phyloP scores from a whole-genome alignment of 768 basidiomycete genomes.

The Leccinum boreale region DNA sequence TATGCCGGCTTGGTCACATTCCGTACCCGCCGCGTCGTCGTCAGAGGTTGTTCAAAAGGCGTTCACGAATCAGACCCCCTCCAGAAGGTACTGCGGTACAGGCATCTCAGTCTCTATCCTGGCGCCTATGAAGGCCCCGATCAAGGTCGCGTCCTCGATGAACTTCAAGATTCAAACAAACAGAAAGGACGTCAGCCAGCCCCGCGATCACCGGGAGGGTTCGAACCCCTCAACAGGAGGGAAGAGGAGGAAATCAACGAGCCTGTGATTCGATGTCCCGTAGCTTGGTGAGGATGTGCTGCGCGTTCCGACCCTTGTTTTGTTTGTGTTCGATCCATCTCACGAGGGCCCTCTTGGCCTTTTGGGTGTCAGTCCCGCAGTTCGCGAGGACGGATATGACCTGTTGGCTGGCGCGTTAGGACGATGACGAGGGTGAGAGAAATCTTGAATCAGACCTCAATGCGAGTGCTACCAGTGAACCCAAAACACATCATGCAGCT shows the following conservation, averaged over 20 bases:
- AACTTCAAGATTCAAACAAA: background rate
- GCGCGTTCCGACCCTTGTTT: constrained; percentile 23
- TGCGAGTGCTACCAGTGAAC: constrained; percentile 28
- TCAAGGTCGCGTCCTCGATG: background rate
- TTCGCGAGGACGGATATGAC: constrained; percentile 32
- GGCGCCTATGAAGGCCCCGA: background rate
- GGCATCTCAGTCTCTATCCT: background rate
- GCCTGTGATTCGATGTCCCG: constrained; percentile 27
- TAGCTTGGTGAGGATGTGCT: constrained; percentile 29
- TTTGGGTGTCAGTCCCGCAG: constrained; percentile 26
- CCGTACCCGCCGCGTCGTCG: background rate
- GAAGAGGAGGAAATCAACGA: background rate
- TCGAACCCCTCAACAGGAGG: background rate
- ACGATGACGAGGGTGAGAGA: background rate
- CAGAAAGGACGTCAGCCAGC: background rate
- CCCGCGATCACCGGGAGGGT: background rate
- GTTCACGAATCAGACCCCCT: background rate
- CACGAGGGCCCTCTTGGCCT: constrained; percentile 27
- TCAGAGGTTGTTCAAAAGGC: background rate
- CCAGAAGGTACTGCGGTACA: background rate
- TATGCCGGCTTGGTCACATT: background rate
- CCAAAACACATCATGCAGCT: constrained; percentile 20
- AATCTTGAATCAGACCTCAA: constrained; percentile 18
- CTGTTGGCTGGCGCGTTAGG: constrained; percentile 12
- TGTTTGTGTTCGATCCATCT: constrained; percentile 30